Percentiles rank a stretch among this genome's conserved stretches.
Conservation (phyloP, 805 yeast species). For the Tetrapisispora namnaoensis region DNA sequence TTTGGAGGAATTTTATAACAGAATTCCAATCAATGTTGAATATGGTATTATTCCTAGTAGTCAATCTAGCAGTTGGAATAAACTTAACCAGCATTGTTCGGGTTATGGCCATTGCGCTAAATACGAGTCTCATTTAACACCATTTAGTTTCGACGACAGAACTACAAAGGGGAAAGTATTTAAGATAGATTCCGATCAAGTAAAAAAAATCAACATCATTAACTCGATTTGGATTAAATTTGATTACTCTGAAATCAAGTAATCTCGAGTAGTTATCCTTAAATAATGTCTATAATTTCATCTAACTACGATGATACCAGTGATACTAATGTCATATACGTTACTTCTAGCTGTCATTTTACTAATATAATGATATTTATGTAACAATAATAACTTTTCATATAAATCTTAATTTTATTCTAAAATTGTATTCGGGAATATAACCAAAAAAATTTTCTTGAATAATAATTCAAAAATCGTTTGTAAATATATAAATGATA, state of each 20-base stretch:
- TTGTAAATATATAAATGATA: too few species aligned
- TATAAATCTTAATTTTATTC: too few species aligned
- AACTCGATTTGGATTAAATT: constrained; percentile 4
- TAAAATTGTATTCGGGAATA: too few species aligned
- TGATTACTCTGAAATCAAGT: neutral
- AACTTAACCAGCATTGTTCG: neutral
- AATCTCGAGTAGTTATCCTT: neutral
- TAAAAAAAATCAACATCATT: neutral
- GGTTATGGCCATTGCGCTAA: constrained; percentile 2
- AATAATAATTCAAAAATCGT: too few species aligned
- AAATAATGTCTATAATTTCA: neutral
- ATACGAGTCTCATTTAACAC: neutral
- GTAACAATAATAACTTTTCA: too few species aligned
- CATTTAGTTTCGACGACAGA: constrained; percentile 1
- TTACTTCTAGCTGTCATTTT: too few species aligned
- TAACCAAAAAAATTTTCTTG: too few species aligned
- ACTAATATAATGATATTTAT: too few species aligned
- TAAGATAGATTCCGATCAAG: neutral
- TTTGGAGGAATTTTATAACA: constrained; percentile 4
- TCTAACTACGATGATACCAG: neutral
- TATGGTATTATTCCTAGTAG: constrained; percentile 2
- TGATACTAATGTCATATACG: neutral
- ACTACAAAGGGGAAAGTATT: neutral
- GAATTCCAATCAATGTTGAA: constrained; percentile 1
- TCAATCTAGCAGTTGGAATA: neutral